phyloP scores from a whole-genome alignment of 805 yeast species.

The Candida sonorensis region DNA sequence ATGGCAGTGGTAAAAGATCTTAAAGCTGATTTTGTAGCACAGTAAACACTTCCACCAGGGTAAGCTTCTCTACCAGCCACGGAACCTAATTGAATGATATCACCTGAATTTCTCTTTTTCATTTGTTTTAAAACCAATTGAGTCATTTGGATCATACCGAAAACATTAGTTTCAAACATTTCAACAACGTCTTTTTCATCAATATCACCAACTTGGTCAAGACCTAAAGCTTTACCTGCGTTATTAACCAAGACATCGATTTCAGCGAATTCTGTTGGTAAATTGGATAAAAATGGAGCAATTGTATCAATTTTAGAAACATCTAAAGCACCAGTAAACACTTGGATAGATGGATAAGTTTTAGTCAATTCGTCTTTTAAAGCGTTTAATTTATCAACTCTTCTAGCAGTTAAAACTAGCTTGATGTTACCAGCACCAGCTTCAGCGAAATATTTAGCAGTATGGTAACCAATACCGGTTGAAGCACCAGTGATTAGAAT shows the following conservation, averaged over 20 bases:
- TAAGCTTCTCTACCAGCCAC: conserved; percentile 76
- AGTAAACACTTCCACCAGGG: conserved; percentile 73
- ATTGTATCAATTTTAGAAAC: conserved; percentile 37
- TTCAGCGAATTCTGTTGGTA: conserved; percentile 44
- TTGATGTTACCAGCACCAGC: conserved; percentile 45
- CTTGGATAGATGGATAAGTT: conserved; percentile 29
- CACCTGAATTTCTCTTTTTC: conserved; percentile 64
- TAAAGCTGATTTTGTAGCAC: conserved; percentile 69
- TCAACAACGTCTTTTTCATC: conserved; percentile 54
- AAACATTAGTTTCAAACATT: conserved; percentile 82
- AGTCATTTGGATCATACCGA: conserved; percentile 78
- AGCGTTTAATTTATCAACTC: conserved; percentile 37
- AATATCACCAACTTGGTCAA: conserved; percentile 68
- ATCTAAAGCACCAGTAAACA: conserved; percentile 31
- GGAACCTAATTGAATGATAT: conserved; percentile 68
- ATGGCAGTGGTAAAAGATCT: conserved; percentile 64
- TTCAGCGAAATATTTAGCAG: conserved; percentile 79
- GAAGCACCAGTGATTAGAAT: conserved; percentile 94
- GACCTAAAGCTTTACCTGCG: conserved; percentile 78
- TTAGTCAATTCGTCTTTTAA: conserved; percentile 31
- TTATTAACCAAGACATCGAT: conserved; percentile 66
- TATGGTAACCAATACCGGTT: conserved; percentile 90
- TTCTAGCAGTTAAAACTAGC: conserved; percentile 46
- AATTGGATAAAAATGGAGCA: conserved; percentile 34
- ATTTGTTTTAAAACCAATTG: conserved; percentile 71